These are phyloP conservation scores for Magnaporthiopsis poae DNA, from an alignment of 2,329 filamentous ascomycete genomes.

Conservation along the genomic window DNA sequence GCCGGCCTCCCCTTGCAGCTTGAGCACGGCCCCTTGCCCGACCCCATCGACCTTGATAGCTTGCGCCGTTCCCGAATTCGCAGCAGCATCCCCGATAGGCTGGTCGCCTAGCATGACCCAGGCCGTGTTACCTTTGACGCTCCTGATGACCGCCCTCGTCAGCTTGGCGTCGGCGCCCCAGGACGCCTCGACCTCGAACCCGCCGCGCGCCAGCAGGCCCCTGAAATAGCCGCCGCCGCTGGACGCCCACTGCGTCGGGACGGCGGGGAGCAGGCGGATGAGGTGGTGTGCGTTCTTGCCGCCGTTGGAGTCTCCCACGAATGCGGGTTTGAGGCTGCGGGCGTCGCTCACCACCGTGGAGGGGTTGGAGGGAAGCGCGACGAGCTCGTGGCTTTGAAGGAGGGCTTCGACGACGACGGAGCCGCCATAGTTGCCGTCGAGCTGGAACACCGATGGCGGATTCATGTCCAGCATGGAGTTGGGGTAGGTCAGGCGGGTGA, in stretches of 20 bases:
- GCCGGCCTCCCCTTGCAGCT: neutral
- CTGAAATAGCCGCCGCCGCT: neutral
- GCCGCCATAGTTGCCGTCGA: slow-evolving; percentile 40
- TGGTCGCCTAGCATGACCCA: slow-evolving; percentile 1
- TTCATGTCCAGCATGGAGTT: slow-evolving; percentile 17
- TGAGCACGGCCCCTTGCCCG: neutral
- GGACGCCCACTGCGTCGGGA: neutral
- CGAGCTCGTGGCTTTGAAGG: slow-evolving; percentile 2
- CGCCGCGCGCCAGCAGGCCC: slow-evolving; percentile 4
- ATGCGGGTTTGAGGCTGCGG: too few species aligned
- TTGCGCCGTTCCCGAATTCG: neutral
- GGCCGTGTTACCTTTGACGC: neutral
- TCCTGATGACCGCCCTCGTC: slow-evolving; percentile 1
- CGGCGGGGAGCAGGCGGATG: slow-evolving; percentile 3
- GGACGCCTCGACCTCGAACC: slow-evolving; percentile 3
- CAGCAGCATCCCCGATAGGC: neutral
- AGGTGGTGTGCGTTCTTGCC: neutral
- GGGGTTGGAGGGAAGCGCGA: neutral
- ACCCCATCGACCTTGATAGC: neutral
- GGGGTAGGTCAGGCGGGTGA: slow-evolving; percentile 2
- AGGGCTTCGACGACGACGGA: neutral
- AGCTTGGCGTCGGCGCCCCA: slow-evolving; percentile 4
- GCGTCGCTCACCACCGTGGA: neutral
- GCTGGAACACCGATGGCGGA: slow-evolving; percentile 34
- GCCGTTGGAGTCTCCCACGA: neutral